Evolutionary conservation across 2,329 filamentous ascomycete genomes (phyloP), one percentile per base, ranked within the genome.

Genomic region (Colletotrichum scovillei): DNA sequence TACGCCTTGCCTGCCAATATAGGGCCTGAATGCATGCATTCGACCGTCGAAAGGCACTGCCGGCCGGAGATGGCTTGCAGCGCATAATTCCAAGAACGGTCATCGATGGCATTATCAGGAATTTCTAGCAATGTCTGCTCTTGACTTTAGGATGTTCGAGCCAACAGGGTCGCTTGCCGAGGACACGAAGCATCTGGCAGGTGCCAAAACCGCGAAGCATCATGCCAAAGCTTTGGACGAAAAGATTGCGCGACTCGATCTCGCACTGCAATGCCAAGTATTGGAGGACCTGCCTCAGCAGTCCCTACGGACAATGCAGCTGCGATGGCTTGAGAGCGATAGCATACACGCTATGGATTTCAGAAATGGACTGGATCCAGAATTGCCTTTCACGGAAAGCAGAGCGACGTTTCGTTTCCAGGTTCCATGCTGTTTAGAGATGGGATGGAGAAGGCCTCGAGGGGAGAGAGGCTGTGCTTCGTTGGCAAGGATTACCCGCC

Each of bases 281-380:
- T 5, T n/a, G 11, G 28, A 32, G 28, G 32, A n/a, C 16, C 4
- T 30, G n/a, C 4, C n/a, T n/a, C 14, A 53, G 7, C 19, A n/a
- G 26, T 22, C 6, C 9, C 57, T 2, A 24, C n/a, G 42, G 16
- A 28, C 5, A 9, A 19, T 26, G 30, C n/a, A 19, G 5, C n/a
- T 35, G 42, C 30, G 24, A n/a, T 22, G 28, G 16, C 26, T 32
- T 28, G 16, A 24, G 8, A 24, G 35, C 28, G 56, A 64, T 72
- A 63, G 69, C 69, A 72, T 69, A 60, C 59, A 42, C 42, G 59
- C 57, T 64, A 64, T 64, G 38, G 24, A 64, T 69, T 72, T 72
- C 59, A 69, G 59, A 72, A 69, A 42, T 42, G 38, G 52, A 49
- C 19, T 59, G 58, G 62, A 46, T 30, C 19, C 53, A 42, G 24